Evolutionary conservation across 805 yeast genomes (phyloP), one percentile per base, ranked within the genome.

Genomic region (Metschnikowia lochheadii): DNA sequence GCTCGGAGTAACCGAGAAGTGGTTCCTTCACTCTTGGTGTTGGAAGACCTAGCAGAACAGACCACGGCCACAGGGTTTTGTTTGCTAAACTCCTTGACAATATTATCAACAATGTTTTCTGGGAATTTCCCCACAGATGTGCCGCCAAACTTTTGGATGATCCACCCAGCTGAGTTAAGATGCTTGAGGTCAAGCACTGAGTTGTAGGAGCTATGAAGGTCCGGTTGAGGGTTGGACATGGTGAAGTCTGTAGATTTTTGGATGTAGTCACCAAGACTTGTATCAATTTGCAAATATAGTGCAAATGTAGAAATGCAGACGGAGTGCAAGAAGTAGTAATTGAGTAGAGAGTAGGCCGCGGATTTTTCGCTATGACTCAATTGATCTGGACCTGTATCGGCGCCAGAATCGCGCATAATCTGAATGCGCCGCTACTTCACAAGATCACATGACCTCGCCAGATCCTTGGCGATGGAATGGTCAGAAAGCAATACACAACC

Each of bases 51-150:
- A 2, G 99, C 99, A 33, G 96, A 87, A 67, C 99, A 94, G 2
- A 94, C 99, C 21, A 92, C 95, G 2, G 96, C 97, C 14, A 91
- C 96, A 49, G 85, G 78, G 57, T 77, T 77, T 43, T 72, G 70
- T 37, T 78, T 69, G 34, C 83, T 73, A 64, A 82, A 89, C 21
- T 75, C 80, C 62, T 82, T 82, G 44, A 94, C 87, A 44, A 94
- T 89, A 57, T 89, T 88, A 52, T 87, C 86, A 26, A 89, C 90
- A 49, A 94, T 94, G 56, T 85, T 80, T 46, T 79, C 83, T 8
- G 97, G 88, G 67, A 94, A 91, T 66, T 94, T 94, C 20, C 99
- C 99, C 32, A 94, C 97, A 43, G 94, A 84, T 14, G 99, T 94
- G 48, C 99, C 99, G 44, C 99, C 99, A 63, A 89, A 94, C 69